phyloP scores from a whole-genome alignment of 495 filamentous ascomycete species.

The Copromyces sp. region DNA sequence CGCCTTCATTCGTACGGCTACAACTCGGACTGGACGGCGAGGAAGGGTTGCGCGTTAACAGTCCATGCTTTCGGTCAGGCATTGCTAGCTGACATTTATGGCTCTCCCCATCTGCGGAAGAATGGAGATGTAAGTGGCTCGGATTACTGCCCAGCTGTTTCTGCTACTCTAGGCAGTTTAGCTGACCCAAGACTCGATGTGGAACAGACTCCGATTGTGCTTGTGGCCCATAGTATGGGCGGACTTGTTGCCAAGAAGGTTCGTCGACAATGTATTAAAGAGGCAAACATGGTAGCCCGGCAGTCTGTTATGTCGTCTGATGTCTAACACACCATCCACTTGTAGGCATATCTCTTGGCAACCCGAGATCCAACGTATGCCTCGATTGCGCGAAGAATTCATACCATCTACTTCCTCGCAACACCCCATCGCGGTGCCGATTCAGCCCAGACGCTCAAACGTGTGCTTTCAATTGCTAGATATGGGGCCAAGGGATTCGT shows the following conservation, averaged over 20 bases:
- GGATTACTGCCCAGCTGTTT: background rate
- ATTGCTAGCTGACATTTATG: constrained; percentile 14
- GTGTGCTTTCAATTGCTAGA: constrained; percentile 4
- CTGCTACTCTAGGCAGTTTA: too few relatives aligned
- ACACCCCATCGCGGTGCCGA: constrained; percentile 22
- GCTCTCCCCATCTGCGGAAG: constrained; percentile 8
- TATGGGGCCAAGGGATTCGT: constrained; percentile 27
- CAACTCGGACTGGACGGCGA: constrained; percentile 16
- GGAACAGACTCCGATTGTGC: constrained; percentile 17
- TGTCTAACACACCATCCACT: background rate
- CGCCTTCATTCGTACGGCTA: constrained; percentile 25
- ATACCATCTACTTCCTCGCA: constrained; percentile 19
- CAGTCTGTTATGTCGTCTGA: too few relatives aligned
- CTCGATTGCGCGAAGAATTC: constrained; percentile 14
- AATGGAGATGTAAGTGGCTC: constrained; percentile 12
- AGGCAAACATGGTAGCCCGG: background rate
- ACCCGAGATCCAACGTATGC: constrained; percentile 11
- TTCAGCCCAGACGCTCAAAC: constrained; percentile 1
- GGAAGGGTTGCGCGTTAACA: constrained; percentile 8
- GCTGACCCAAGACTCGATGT: background rate
- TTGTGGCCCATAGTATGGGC: constrained; percentile 25
- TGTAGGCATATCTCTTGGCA: constrained; percentile 21
- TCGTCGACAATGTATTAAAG: background rate
- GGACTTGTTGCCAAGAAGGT: constrained; percentile 24
- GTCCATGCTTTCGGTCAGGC: constrained; percentile 20